Evolutionary conservation across 768 basidiomycete genomes (phyloP).

Genomic region (Jaapia argillacea): DNA sequence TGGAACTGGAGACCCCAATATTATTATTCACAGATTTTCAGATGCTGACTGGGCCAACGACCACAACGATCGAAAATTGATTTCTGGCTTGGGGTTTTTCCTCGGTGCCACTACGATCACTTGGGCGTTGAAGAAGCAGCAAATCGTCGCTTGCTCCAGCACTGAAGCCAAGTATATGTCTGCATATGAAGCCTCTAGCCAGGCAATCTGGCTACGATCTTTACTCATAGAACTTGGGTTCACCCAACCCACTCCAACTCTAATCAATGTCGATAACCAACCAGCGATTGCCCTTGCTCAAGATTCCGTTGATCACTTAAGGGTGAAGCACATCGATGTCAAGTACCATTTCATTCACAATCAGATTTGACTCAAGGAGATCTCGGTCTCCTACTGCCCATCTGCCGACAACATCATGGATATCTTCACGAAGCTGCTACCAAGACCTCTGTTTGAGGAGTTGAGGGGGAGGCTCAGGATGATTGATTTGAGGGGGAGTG

Average conservation of each 20-base stretch:
- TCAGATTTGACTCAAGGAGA: background rate
- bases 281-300: background rate
- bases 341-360: constrained; percentile 22
- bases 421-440: background rate
- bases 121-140: constrained; percentile 20
- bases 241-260: background rate
- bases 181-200: constrained; percentile 13
- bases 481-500: background rate
- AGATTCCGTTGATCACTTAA: constrained; percentile 13
- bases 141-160: constrained; percentile 17
- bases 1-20: background rate
- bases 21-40: constrained; percentile 11
- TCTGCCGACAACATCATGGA: background rate
- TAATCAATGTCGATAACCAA: background rate
- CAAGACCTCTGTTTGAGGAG: background rate
- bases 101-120: constrained; percentile 12
- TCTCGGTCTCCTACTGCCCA: background rate
- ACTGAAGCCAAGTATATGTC: constrained; percentile 27
- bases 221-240: constrained; percentile 9
- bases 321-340: constrained; percentile 27
- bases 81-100: constrained; percentile 18
- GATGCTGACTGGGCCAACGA: constrained; percentile 22
- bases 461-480: background rate
- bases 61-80: constrained; percentile 11
- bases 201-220: constrained; percentile 18